Evolutionary conservation across 352 stramenopile species (phyloP).

Genomic region (Pythium brassicae): DNA sequence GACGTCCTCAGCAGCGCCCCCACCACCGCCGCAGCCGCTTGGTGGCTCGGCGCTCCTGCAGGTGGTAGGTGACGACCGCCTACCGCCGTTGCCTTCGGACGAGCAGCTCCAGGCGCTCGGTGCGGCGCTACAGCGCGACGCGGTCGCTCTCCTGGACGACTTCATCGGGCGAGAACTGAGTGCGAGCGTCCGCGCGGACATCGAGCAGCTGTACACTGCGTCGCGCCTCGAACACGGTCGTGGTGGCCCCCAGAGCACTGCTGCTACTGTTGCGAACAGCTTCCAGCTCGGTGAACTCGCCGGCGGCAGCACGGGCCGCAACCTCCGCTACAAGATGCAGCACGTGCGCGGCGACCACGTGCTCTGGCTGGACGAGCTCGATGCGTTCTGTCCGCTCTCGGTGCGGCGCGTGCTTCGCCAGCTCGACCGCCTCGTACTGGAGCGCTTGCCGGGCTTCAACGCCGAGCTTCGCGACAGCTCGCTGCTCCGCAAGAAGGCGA

Average conservation of each 20-base stretch:
- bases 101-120: slow-evolving; percentile 15
- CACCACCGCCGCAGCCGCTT: slow-evolving; percentile 1
- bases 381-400: slow-evolving; percentile 23
- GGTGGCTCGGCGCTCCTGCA: neutral
- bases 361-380: slow-evolving; percentile 39
- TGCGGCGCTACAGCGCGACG: slow-evolving; percentile 11
- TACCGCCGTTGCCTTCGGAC: slow-evolving; percentile 19
- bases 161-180: slow-evolving; percentile 24
- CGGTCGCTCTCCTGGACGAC: slow-evolving; percentile 27
- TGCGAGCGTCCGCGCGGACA: slow-evolving; percentile 11
- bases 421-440: slow-evolving; percentile 34
- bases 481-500: slow-evolving; percentile 40
- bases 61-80: slow-evolving; percentile 14
- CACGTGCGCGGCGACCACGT: slow-evolving; percentile 47
- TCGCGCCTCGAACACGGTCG: slow-evolving; percentile 10
- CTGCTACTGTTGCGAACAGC: neutral
- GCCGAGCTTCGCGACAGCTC: slow-evolving; percentile 21
- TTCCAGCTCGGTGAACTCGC: slow-evolving; percentile 37
- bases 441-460: slow-evolving; percentile 17
- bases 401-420: slow-evolving; percentile 26
- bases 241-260: too few species aligned
- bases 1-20: slow-evolving; percentile 5
- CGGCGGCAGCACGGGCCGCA: slow-evolving; percentile 35
- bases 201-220: slow-evolving; percentile 19
- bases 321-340: slow-evolving; percentile 40